A percentile compares a stretch with the other conserved stretches of the same genome.
These are phyloP conservation scores for Pterocarpus santalinus DNA, from an alignment of 306 rosid species.

Conservation along the genomic window DNA sequence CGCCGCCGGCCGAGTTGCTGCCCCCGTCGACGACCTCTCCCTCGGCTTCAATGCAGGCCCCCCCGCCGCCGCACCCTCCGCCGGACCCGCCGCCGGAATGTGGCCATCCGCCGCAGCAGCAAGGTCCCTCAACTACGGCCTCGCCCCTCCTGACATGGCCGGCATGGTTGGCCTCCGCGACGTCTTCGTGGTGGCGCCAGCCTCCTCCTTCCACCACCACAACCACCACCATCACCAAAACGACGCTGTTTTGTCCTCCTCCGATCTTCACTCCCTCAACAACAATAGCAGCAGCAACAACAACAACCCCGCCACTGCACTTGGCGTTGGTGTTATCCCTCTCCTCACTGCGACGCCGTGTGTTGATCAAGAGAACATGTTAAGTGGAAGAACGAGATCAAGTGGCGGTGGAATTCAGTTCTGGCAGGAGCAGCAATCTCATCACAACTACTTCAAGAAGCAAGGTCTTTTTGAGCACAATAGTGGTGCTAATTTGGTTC, in stretches of 20 bases:
- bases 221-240: conserved; percentile 34
- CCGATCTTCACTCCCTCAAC: conserved; percentile 63
- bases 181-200: conserved; percentile 79
- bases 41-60: conserved; percentile 95
- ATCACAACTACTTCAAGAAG: conserved; percentile 66
- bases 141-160: conserved; percentile 67
- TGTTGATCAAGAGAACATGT: conserved; percentile 41
- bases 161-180: conserved; percentile 79
- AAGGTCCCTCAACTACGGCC: conserved; percentile 64
- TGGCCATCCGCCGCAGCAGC: conserved; percentile 48
- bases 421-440: conserved; percentile 72
- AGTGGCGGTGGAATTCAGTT: conserved; percentile 73
- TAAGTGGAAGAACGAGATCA: background rate
- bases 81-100: conserved; percentile 64
- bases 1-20: conserved; percentile 45
- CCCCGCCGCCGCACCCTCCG: conserved; percentile 44
- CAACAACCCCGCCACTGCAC: conserved; percentile 76
- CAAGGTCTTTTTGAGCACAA: conserved; percentile 52
- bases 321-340: conserved; percentile 87
- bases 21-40: conserved; percentile 72
- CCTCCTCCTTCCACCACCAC: conserved; percentile 61
- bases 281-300: conserved; percentile 46
- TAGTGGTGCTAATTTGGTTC: background rate
- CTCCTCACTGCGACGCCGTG: conserved; percentile 70
- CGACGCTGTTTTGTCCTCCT: conserved; percentile 33